Evolutionary conservation across 495 filamentous ascomycete species (phyloP).

Genomic region (Podospora appendiculata): DNA sequence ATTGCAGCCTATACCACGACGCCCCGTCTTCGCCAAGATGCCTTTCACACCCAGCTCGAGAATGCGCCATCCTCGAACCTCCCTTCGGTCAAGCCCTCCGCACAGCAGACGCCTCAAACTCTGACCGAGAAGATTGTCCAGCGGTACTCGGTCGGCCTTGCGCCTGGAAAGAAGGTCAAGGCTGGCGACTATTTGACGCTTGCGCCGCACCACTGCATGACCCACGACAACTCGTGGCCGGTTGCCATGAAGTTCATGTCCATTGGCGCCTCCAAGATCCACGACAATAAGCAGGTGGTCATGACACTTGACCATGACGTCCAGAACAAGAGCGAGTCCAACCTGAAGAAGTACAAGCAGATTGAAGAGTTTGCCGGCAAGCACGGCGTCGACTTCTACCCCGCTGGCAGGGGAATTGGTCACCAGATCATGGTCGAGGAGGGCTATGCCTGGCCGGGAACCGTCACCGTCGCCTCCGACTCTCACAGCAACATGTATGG

Average conservation of each 20-base stretch:
- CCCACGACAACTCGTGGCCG: constrained; percentile 91
- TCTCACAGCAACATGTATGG: constrained; percentile 88
- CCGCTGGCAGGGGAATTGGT: constrained; percentile 59
- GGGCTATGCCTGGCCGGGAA: constrained; percentile 64
- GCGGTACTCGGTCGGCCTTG: constrained; percentile 61
- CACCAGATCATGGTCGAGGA: constrained; percentile 36
- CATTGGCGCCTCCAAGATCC: constrained; percentile 72
- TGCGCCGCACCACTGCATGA: constrained; percentile 70
- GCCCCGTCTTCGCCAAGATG: constrained; percentile 12
- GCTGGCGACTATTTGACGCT: constrained; percentile 81
- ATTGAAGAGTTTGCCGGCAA: constrained; percentile 82
- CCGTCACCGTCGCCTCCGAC: constrained; percentile 73
- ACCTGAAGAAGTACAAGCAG: constrained; percentile 75
- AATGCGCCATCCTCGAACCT: constrained; percentile 1
- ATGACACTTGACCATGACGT: constrained; percentile 94
- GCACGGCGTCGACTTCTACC: constrained; percentile 79
- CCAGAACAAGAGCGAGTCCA: constrained; percentile 75
- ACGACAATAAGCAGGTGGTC: constrained; percentile 68
- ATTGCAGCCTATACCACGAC: constrained; percentile 18
- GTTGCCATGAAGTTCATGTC: constrained; percentile 80
- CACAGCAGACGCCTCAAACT: constrained; percentile 51
- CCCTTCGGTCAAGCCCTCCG: constrained; percentile 1
- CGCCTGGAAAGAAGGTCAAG: constrained; percentile 61
- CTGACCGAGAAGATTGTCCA: constrained; percentile 93
- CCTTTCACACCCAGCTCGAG: constrained; percentile 22